These are phyloP conservation scores for Chlamydomonas sphaeroides DNA, from an alignment of 139 green algal genomes.

Conservation along the genomic window DNA sequence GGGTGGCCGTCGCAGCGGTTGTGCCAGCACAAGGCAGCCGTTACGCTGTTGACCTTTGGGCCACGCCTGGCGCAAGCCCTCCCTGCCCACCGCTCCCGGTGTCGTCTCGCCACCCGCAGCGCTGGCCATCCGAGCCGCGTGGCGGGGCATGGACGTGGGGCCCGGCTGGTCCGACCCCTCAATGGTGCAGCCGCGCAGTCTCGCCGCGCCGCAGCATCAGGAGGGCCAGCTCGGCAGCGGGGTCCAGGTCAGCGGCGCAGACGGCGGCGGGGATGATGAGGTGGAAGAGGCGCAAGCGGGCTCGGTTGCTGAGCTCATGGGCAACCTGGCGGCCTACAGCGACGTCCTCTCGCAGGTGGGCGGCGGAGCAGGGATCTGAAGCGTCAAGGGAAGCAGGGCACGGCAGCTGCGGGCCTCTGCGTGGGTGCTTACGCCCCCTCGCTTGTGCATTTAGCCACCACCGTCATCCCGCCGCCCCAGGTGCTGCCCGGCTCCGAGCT, in stretches of 20 bases:
- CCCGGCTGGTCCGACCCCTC: constrained; percentile 1
- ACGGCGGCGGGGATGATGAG: background rate
- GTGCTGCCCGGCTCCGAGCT: constrained; percentile 23
- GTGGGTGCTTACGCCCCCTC: background rate
- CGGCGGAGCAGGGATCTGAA: background rate
- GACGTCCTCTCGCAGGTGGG: constrained; percentile 16
- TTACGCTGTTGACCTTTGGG: background rate
- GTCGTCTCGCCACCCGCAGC: background rate
- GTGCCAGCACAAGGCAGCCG: background rate
- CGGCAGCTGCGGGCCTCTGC: no score
- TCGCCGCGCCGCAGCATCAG: background rate
- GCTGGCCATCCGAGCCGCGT: constrained; percentile 1
- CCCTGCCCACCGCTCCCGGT: background rate
- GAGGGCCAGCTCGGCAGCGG: background rate
- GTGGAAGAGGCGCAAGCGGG: constrained; percentile 27
- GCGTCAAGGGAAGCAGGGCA: background rate
- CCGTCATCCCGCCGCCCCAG: background rate
- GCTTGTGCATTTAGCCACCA: background rate
- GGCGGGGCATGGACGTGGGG: constrained; percentile 14
- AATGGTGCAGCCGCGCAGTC: background rate
- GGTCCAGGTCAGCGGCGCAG: background rate
- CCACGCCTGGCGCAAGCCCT: background rate
- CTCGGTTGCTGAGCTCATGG: constrained; percentile 22
- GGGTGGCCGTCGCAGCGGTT: no score
- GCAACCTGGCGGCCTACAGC: background rate